Base-by-base conservation (phyloP, 805 yeast species). In the Naumovozyma dairenensis region DNA sequence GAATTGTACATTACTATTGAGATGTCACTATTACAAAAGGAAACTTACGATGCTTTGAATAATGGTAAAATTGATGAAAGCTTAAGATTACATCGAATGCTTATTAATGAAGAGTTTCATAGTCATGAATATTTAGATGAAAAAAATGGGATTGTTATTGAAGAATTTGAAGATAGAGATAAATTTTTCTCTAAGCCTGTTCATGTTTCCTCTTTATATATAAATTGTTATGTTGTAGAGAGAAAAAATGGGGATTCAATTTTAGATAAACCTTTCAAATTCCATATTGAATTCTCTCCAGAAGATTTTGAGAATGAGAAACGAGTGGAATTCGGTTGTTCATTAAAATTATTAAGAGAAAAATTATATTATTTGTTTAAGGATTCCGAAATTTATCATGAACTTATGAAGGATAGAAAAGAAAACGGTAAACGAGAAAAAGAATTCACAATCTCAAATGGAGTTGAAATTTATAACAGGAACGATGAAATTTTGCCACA, bases 251-350 rank as follows among this genome's bases (percentile, higher is more conserved):
- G 38, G 4, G 33, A 62, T 15, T 34, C 45, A 4, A 28, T 49
- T 10, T 33, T 52, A 16, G 41, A 43, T 5, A 55, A 49, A 16
- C 69, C 72, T 2, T 41, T 80, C 21, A 63, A 62, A 17, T 82
- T 77, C 51, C 81, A 80, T 53, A 67, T 80, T 44, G 93, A 82
- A 51, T 83, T 83, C 55, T 73, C 82, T 20, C 92, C 93, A 0
- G 87, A 79, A 45, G 94, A 83, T 46, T 82, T 74, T 50, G 74
- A 73, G 39, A 53, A 53, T 21, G 60, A 58, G 44, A 70, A 70
- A 40, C 72, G 81, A 36, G 79, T 77, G 4, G 87, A 74, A 38
- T 68, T 65, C 32, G 94, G 94, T 1, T 74, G 87, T 7, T 71
- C 77, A 14, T 65, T 87, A 21, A 68, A 63, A 13, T 74, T 77